Evolutionary conservation across 768 basidiomycete genomes (phyloP).

Genomic region (Boletus vermiculosoides): DNA sequence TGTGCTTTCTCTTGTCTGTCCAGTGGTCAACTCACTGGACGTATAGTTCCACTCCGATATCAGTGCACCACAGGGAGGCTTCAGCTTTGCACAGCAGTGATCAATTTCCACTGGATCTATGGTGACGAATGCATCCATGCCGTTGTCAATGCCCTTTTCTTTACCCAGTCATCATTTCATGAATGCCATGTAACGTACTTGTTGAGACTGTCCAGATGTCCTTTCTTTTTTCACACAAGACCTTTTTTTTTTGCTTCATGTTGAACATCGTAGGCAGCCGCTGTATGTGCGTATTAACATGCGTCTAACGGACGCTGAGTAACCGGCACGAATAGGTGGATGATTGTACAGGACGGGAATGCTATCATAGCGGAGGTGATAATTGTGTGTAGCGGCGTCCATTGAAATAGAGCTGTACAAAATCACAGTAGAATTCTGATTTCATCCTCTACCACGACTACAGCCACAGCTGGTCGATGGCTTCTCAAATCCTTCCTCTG

Average conservation of each 20-base stretch:
- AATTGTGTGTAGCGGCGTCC: slow-evolving; percentile 10
- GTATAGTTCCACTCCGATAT: slow-evolving; percentile 80
- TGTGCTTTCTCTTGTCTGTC: slow-evolving; percentile 9
- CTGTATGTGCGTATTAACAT: slow-evolving; percentile 19
- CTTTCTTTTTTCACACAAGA: slow-evolving; percentile 10
- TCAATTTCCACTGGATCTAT: slow-evolving; percentile 4
- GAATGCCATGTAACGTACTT: slow-evolving; percentile 19
- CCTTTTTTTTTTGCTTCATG: slow-evolving; percentile 21
- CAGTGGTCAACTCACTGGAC: slow-evolving; percentile 5
- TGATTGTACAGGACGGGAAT: slow-evolving; percentile 20
- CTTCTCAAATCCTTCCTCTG: slow-evolving; percentile 91
- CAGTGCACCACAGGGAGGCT: slow-evolving; percentile 90
- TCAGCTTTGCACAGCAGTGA: slow-evolving; percentile 82
- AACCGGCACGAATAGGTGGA: slow-evolving; percentile 19
- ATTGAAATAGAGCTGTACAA: slow-evolving; percentile 13
- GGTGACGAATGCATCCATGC: slow-evolving; percentile 2
- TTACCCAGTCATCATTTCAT: slow-evolving; percentile 20
- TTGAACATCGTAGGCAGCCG: slow-evolving; percentile 22
- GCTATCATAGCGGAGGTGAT: slow-evolving; percentile 22
- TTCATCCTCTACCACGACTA: slow-evolving; percentile 5
- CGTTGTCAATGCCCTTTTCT: slow-evolving; percentile 5
- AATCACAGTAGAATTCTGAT: background rate
- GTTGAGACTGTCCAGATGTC: slow-evolving; percentile 13
- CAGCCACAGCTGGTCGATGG: slow-evolving; percentile 55
- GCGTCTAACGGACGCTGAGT: slow-evolving; percentile 37